Base-by-base conservation (phyloP, 805 yeast species). In the Starmerella bombi region DNA sequence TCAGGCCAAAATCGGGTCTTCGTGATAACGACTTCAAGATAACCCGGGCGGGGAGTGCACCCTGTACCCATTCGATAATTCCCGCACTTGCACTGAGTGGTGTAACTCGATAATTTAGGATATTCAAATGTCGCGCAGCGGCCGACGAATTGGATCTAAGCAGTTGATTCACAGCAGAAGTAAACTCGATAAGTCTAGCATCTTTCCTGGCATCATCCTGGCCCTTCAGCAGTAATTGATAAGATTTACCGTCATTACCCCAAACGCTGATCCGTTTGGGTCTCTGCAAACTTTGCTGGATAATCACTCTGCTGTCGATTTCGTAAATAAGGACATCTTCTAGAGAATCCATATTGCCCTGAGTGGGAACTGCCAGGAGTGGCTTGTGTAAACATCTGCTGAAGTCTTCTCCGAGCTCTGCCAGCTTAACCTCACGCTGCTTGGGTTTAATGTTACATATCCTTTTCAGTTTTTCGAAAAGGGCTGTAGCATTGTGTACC, bases 171-270 rank as follows among this genome's bases (percentile, higher is more conserved):
- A 91, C 75, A 59, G 85, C 79, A 1, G 83, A 74, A 0, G 96
- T 83, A 51, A 91, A 79, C 51, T 93, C 91, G 80, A 85, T 80
- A 38, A 88, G 73, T 51, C 93, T 80, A 3, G 94, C 91, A 64
- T 93, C 99, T 55, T 93, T 93, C 48, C 97, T 65, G 16, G 93
- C 77, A 62, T 91, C 98, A 59, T 91, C 99, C 46, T 75, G 71
- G 7, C 78, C 75, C 55, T 91, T 91, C 51, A 93, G 77, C 62
- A 91, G 68, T 14, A 91, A 67, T 16, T 78, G 71, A 56, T 86
- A 86, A 1, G 64, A 58, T n/a, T 62, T 60, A 7, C 88, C 86
- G 59, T 88, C 82, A 2, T 82, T 74, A 0, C 97, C 98, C 30
- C 72, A 59, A 3, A 88, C 63, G 12, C 73, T 73, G 7, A 91